Percentiles rank a stretch among this genome's conserved stretches.
Evolutionary conservation across 176 grass and related monocot genomes (phyloP).

Genomic region (Oryza brachyantha): DNA sequence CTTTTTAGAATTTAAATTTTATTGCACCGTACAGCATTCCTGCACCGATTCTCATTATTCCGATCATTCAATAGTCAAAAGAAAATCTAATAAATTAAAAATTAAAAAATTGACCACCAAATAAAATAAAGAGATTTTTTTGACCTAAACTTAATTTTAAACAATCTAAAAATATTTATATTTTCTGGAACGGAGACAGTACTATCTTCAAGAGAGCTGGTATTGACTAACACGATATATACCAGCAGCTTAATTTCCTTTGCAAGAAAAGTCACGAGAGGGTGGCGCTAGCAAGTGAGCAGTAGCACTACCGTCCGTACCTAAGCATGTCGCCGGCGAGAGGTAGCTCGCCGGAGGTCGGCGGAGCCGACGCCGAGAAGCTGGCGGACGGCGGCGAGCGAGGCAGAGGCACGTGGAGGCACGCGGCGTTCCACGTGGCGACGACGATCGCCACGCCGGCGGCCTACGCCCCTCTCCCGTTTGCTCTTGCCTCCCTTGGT

Average conservation of each 20-base stretch:
- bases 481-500: conserved; percentile 72
- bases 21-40: no score
- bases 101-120: no score
- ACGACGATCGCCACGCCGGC: conserved; percentile 85
- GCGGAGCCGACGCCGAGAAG: background rate
- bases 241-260: conserved; percentile 10
- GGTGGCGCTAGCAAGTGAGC: background rate
- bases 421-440: conserved; percentile 69
- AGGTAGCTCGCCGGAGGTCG: conserved; percentile 15
- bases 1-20: no score
- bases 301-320: no score
- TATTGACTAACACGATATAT: background rate
- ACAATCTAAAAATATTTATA: no score
- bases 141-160: no score
- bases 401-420: conserved; percentile 68
- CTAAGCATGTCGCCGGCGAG: background rate
- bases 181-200: no score
- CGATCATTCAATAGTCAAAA: no score
- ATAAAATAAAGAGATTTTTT: no score
- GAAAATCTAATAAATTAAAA: no score
- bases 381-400: background rate
- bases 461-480: conserved; percentile 71
- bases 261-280: background rate
- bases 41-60: no score
- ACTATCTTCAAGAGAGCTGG: background rate